Evolutionary conservation across 2,329 filamentous ascomycete species (phyloP).

Genomic region (Talaromyces atroroseus): DNA sequence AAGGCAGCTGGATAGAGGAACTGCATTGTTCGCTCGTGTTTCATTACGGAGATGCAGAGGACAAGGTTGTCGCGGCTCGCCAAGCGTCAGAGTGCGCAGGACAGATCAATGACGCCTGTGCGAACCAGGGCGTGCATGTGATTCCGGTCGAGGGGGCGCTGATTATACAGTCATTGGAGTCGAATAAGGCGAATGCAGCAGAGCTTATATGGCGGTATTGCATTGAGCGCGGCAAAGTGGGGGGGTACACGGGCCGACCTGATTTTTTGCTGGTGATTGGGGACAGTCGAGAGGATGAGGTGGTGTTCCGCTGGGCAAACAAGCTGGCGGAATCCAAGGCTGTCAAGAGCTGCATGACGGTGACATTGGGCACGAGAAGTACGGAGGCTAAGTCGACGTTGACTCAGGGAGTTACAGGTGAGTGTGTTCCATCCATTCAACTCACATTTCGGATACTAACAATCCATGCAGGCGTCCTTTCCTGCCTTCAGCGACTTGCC

Average conservation of each 20-base stretch:
- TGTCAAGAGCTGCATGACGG: constrained; percentile 70
- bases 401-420: constrained; percentile 87
- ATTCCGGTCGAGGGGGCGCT: constrained; percentile 74
- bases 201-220: constrained; percentile 63
- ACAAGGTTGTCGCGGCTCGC: constrained; percentile 67
- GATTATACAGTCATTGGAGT: constrained; percentile 77
- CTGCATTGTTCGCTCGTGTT: constrained; percentile 89
- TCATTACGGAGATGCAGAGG: constrained; percentile 78
- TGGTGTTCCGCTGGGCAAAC: constrained; percentile 93
- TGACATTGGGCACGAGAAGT: constrained; percentile 79
- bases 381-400: constrained; percentile 81
- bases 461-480: constrained; percentile 43
- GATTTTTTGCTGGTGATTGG: constrained; percentile 89
- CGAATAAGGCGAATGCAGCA: constrained; percentile 81
- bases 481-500: constrained; percentile 50
- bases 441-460: constrained; percentile 2
- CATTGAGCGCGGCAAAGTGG: constrained; percentile 51
- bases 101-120: constrained; percentile 91
- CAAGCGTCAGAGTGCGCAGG: constrained; percentile 86
- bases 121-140: constrained; percentile 75
- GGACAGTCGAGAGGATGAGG: constrained; percentile 88
- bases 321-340: constrained; percentile 55
- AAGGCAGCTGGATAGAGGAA: constrained; percentile 81
- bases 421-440: constrained; percentile 29
- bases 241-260: constrained; percentile 40